Base-by-base conservation (phyloP, 2,329 filamentous ascomycete genomes). In the Alternaria consortialis region DNA sequence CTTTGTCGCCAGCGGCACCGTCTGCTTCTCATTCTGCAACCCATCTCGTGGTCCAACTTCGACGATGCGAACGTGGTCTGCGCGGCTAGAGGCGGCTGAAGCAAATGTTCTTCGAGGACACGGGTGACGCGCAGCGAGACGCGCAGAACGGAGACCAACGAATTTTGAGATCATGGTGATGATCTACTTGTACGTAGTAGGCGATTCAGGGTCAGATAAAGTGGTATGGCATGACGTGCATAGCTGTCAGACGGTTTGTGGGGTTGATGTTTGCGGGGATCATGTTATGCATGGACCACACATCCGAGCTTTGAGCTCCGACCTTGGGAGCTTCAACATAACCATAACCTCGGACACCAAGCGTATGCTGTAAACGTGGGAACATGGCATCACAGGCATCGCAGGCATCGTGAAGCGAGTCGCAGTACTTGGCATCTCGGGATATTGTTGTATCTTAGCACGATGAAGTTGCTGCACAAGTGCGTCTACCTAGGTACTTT, bases 21-120 rank as follows among this genome's bases (percentile, higher is more conserved):
- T 84, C 65, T 83, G 86, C 80, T 91, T 91, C 81, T 95, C 91
- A 74, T 95, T 96, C 76, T 97, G 92, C 54, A 96, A 81, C n/a
- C 92, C 92, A 81, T 96, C 92, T 66, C 92, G 85, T 34, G 92
- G 92, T 8, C 91, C 92, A 64, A 96, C 92, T 81, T 96, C 92
- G 63, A 95, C 89, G 39, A 96, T 88, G 40, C 84, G 81, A 39
- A 87, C 83, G 64, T 80, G 76, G 67, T 84, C 81, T 54, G 64
- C 61, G 53, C 73, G 72, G 67, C 60, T 74, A 67, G 69, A 58
- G n/a, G 74, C 67, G 58, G 76, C 67, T 36, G 77, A 74, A 40
- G 75, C 75, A 64, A 76, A 75, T 20, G 65, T 66, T 55, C 77
- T 62, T 40, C 63, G 69, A 29, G 51, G 69, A 52, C 64, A 69